Percentiles rank a stretch among this genome's conserved stretches.
These are phyloP conservation scores for Yamadazyma buinensis DNA, from an alignment of 1,139 yeast species.

Conservation along the genomic window DNA sequence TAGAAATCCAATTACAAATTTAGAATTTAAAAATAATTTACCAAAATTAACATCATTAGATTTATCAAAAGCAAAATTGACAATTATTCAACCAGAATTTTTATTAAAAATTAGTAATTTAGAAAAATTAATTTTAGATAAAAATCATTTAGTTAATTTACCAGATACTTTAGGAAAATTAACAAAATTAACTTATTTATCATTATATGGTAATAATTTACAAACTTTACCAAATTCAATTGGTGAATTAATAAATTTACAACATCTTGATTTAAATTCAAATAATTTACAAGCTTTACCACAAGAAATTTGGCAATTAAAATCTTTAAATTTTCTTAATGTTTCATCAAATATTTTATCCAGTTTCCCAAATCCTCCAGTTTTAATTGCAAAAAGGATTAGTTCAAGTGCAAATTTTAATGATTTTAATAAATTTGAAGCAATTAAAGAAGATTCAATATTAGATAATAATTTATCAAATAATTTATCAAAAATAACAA, in stretches of 20 bases:
- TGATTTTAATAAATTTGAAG: slow-evolving; percentile 7
- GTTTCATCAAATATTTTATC: slow-evolving; percentile 76
- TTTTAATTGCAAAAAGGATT: slow-evolving; percentile 31
- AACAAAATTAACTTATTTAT: slow-evolving; percentile 57
- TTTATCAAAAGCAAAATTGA: slow-evolving; percentile 75
- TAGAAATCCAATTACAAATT: slow-evolving; percentile 74
- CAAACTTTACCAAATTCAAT: slow-evolving; percentile 69
- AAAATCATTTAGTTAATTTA: slow-evolving; percentile 74
- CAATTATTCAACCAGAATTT: slow-evolving; percentile 66
- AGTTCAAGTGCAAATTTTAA: slow-evolving; percentile 29
- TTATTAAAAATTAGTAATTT: slow-evolving; percentile 60
- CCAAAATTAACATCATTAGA: slow-evolving; percentile 68
- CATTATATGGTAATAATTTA: slow-evolving; percentile 72
- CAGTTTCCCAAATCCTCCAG: slow-evolving; percentile 59
- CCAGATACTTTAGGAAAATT: slow-evolving; percentile 69
- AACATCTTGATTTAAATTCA: slow-evolving; percentile 75
- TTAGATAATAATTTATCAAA: neutral
- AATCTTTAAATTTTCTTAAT: slow-evolving; percentile 58
- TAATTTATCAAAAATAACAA: slow-evolving; percentile 9
- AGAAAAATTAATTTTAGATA: slow-evolving; percentile 73
- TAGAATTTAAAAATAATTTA: slow-evolving; percentile 56
- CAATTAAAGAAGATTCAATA: slow-evolving; percentile 4
- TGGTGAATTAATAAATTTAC: slow-evolving; percentile 57
- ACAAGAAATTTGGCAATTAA: slow-evolving; percentile 62
- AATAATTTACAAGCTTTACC: slow-evolving; percentile 78